Base-by-base conservation (phyloP, 768 basidiomycete genomes). In the Mycena vulgaris region DNA sequence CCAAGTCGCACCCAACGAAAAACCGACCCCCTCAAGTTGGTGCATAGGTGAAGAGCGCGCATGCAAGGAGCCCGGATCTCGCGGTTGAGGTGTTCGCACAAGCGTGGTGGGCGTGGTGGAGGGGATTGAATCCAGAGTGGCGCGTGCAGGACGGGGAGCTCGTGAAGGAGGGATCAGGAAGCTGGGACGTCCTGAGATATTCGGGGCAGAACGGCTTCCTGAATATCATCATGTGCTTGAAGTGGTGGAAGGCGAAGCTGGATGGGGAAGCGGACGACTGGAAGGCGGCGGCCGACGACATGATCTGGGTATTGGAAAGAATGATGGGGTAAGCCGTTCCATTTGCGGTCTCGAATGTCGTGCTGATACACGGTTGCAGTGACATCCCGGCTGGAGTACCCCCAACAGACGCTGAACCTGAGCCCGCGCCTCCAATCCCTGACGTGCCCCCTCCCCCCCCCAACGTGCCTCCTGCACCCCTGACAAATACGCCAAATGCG, bases 31-130 rank as follows among this genome's bases (percentile, higher is more conserved):
- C 1, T 3, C 37, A 33, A 9, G 30, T 67, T 4, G 23, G 30
- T 0, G 11, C 1, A 5, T 67, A 58, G 66, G 66, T 67, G 9
- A 60, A 53, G 13, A 33, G 14, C 5, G 66, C 58, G 19, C 59
- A 52, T 0, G 21, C 11, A 19, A 25, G 25, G 10, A 37, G 21
- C 11, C 66, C 66, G 3, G 52, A 23, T 2, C 14, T 61, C 31
- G 23, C 17, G 0, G 25, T 14, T 9, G n/a, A 23, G 30, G 25
- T 6, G 2, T 45, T 61, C n/a, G 37, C 30, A 16, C 19, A 1
- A 3, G 25, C 55, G 23, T 62, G 58, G 58, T 53, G 51, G 58
- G 30, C 8, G 10, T 68, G 66, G 66, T 68, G 66, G 66, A 35
- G 2, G 2, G 40, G 4, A 0, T 53, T 68, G 5, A 68, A 68